Evolutionary conservation across 1,139 yeast species (phyloP), one percentile per base, ranked within the genome.

Genomic region (Suzukiozyma palmioleophila): DNA sequence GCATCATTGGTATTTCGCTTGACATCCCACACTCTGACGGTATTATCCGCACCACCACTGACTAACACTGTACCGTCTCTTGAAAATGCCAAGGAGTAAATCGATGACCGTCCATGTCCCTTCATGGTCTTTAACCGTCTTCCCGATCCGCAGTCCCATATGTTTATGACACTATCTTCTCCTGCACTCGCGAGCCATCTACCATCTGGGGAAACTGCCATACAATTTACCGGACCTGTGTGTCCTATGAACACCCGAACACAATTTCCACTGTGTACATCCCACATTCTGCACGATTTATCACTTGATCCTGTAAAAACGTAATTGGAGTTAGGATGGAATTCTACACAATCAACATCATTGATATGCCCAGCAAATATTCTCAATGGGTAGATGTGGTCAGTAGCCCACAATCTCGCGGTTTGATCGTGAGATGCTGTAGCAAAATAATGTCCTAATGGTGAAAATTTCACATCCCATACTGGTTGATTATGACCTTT

Each of bases 201-300:
- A 2, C 99, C 99, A 62, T 92, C 97, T 0, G 97, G 97, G 0
- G 96, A 84, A 8, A 88, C 95, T 0, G 95, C 89, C 52, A 88
- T 71, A 33, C 89, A 76, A 49, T 87, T 85, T 28, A 94, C 78
- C 1, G 97, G 84, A 12, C 92, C 92, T 2, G 94, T 81, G 54
- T 92, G 97, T 1, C 97, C 97, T 62, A 88, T 79, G 59, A 94
- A 92, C n/a, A 92, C 81, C 47, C 98, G 77, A 12, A 90, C 97
- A 33, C 95, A 81, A 49, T 79, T 83, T 30, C 98, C 99, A 33
- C 82, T 77, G 37, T 83, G 79, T 26, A 94, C 81, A 61, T 94
- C 98, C 99, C 99, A 94, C 97, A 94, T 87, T 49, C 98, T 75
- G 56, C 95, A 84, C 0, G 97, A 88, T 65, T 88, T 87, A 64